Conservation (phyloP, 106 monocot species). For the Allium sativum region DNA sequence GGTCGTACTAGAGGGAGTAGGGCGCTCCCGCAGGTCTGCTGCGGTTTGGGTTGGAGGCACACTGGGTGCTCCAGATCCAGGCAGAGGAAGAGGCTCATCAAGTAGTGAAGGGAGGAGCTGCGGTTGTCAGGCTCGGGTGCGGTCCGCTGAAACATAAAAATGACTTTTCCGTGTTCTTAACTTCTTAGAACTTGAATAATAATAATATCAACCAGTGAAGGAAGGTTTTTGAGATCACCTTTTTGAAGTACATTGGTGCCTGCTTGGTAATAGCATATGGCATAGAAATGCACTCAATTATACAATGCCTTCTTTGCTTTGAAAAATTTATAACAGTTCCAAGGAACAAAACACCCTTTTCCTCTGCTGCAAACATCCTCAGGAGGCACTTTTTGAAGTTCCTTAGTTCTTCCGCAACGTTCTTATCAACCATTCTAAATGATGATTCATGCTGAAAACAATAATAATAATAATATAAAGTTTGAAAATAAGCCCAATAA, state of each 20-base stretch:
- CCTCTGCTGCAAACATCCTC: slow-evolving; percentile 82
- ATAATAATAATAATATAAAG: slow-evolving; percentile 1
- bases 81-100: too few relatives aligned
- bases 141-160: too few relatives aligned
- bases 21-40: too few relatives aligned
- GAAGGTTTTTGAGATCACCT: slow-evolving; percentile 29
- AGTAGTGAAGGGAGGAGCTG: too few relatives aligned
- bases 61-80: too few relatives aligned
- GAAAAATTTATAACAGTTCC: slow-evolving; percentile 69
- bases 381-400: slow-evolving; percentile 96
- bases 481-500: neutral
- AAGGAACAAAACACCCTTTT: slow-evolving; percentile 76
- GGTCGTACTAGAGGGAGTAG: too few relatives aligned
- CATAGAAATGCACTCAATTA: slow-evolving; percentile 84
- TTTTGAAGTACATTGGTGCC: slow-evolving; percentile 93
- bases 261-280: slow-evolving; percentile 49
- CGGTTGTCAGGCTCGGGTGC: too few relatives aligned
- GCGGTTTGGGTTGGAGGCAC: too few relatives aligned
- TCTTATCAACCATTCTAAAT: slow-evolving; percentile 65
- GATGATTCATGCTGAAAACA: slow-evolving; percentile 60
- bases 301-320: slow-evolving; percentile 76
- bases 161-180: too few relatives aligned
- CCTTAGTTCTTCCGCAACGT: slow-evolving; percentile 80
- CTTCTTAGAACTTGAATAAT: too few relatives aligned
- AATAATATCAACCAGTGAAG: too few relatives aligned